Base-by-base conservation (phyloP, 129 eudicot species). In the Artemisia argyi region DNA sequence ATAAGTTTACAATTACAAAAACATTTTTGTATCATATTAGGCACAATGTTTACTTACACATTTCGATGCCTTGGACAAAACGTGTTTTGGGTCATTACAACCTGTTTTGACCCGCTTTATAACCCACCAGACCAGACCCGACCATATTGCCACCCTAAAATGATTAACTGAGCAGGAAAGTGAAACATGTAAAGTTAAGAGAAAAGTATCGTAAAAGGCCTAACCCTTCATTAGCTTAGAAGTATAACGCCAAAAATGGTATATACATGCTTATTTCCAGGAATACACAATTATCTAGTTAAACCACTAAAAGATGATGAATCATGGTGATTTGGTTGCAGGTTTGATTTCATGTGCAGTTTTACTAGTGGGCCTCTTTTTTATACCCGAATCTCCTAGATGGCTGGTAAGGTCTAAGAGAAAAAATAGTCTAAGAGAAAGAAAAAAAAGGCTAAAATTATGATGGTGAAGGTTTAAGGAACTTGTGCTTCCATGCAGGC, bases 311-410 rank as follows among this genome's bases (percentile, higher is more conserved):
- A 55, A 65, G 46, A 30, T 16, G 48, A 60, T 14, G 11, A 69
- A 76, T 59, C 35, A 39, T 55, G 24, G 6, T 50, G 60, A 24
- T 57, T 55, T 72, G 68, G 54, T 60, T 57, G 83, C 71, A 91
- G 97, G 97, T 32, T 56, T 88, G 66, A 61, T 91, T 55, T 92
- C 97, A 3, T 91, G 97, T 75, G 52, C 60, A 71, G 51, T 84
- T 72, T 74, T 85, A 68, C 83, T 91, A 44, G 66, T 80, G 58
- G 96, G 97, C 32, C 77, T 91, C 6, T 78, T 81, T 75, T 79
- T 86, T 73, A 86, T 91, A 61, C 97, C 97, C 11, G 97, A 91
- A 67, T 91, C 97, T 22, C 97, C 97, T 28, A 86, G 97, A 88
- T 91, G 96, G 96, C 89, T 91, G 90, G 97, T 91, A 71, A 91